Percentiles rank a stretch among this genome's conserved stretches.
phyloP scores from a whole-genome alignment of 441 rosid genomes.

The Raphanus hybrid region DNA sequence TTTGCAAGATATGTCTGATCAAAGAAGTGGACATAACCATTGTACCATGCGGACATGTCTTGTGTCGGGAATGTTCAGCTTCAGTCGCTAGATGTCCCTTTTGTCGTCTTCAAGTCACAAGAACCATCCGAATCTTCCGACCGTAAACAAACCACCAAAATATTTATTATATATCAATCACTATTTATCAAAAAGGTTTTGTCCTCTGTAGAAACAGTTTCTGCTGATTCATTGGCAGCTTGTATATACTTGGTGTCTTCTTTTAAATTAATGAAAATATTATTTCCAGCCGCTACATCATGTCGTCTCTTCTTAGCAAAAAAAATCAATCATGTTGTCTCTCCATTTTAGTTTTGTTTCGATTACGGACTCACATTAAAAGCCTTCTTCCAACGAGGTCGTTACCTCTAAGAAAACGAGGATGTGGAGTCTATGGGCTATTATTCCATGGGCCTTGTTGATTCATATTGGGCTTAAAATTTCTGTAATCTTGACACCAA shows the following conservation, averaged over 20 bases:
- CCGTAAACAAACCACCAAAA: slow-evolving; percentile 44
- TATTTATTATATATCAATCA: neutral
- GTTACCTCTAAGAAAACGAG: neutral
- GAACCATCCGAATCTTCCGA: slow-evolving; percentile 74
- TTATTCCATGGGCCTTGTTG: neutral
- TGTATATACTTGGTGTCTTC: slow-evolving; percentile 21
- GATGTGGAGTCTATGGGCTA: neutral
- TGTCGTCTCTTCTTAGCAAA: neutral
- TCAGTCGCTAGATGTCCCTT: slow-evolving; percentile 93
- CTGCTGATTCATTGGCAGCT: slow-evolving; percentile 29
- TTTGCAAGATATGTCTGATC: slow-evolving; percentile 85
- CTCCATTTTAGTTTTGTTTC: neutral
- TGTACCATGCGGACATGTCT: slow-evolving; percentile 93
- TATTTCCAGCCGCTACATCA: neutral
- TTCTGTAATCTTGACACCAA: neutral
- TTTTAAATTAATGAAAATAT: neutral
- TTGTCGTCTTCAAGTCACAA: slow-evolving; percentile 78
- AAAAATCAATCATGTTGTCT: neutral
- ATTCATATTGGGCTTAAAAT: neutral
- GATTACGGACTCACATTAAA: neutral
- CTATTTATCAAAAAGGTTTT: slow-evolving; percentile 26
- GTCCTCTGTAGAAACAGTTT: slow-evolving; percentile 13
- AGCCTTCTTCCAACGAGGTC: neutral
- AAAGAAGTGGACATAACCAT: slow-evolving; percentile 83
- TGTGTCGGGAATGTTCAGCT: slow-evolving; percentile 82